A percentile compares a stretch with the other conserved stretches of the same genome.
These are phyloP conservation scores for Neocallimastix lanati DNA, from an alignment of 192 early-diverging fungal species.

Conservation along the genomic window DNA sequence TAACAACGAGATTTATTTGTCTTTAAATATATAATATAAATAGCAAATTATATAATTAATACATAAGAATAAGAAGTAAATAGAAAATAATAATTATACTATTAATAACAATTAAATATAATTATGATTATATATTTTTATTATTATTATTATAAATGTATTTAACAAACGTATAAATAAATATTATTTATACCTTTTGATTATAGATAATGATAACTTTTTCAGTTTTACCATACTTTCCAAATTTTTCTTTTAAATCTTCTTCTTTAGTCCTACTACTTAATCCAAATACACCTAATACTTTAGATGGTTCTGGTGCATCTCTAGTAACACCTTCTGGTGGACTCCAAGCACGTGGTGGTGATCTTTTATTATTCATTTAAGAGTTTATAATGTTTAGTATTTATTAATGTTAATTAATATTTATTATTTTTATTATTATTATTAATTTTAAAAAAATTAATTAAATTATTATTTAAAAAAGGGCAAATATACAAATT, in stretches of 20 bases:
- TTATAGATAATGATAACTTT: slow-evolving; percentile 43
- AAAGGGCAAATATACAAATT: too few relatives aligned
- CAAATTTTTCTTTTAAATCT: slow-evolving; percentile 39
- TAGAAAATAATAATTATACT: background rate
- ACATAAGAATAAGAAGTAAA: background rate
- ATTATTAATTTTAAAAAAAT: too few relatives aligned
- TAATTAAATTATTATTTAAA: too few relatives aligned
- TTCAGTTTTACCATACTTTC: slow-evolving; percentile 31
- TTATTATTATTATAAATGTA: too few relatives aligned
- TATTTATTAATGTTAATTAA: too few relatives aligned
- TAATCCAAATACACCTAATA: slow-evolving; percentile 55
- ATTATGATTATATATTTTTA: too few relatives aligned
- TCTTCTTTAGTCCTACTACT: slow-evolving; percentile 31
- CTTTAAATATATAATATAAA: too few relatives aligned
- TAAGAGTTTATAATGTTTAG: too few relatives aligned
- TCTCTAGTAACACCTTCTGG: background rate
- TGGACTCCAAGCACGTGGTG: background rate
- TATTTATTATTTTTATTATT: too few relatives aligned
- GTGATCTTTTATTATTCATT: background rate
- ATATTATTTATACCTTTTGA: slow-evolving; percentile 11
- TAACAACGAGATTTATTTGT: slow-evolving; percentile 42
- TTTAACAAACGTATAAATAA: too few relatives aligned
- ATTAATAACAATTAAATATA: too few relatives aligned
- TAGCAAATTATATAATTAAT: too few relatives aligned
- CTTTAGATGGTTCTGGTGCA: slow-evolving; percentile 1